These are phyloP conservation scores for Stylonectria norvegica DNA, from an alignment of 2,329 filamentous ascomycete genomes.

Conservation along the genomic window DNA sequence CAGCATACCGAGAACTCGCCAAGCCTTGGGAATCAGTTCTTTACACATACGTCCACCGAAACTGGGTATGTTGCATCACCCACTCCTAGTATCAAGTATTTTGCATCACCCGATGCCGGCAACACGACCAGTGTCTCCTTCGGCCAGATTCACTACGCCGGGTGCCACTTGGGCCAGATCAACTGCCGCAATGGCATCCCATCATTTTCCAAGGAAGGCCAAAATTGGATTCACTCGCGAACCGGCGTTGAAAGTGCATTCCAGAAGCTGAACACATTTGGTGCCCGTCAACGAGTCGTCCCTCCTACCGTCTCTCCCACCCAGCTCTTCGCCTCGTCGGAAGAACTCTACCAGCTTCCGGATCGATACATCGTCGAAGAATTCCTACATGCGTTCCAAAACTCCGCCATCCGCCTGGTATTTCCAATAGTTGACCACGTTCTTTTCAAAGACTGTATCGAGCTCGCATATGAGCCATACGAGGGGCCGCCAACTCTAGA, in stretches of 20 bases:
- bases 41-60: conserved; percentile 6
- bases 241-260: conserved; percentile 15
- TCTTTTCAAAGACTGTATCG: conserved; percentile 45
- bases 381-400: conserved; percentile 20
- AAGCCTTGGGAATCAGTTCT: conserved; percentile 9
- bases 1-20: neutral
- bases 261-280: neutral
- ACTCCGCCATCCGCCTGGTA: conserved; percentile 38
- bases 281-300: neutral
- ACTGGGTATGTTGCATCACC: too few species aligned
- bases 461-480: conserved; percentile 39
- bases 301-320: neutral
- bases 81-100: neutral
- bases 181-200: conserved; percentile 24
- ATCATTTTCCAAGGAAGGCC: conserved; percentile 18
- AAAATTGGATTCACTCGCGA: conserved; percentile 16
- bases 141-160: conserved; percentile 23
- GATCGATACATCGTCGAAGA: conserved; percentile 26
- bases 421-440: conserved; percentile 49
- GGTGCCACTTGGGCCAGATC: conserved; percentile 22
- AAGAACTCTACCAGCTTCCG: conserved; percentile 14
- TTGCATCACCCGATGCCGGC: conserved; percentile 5
- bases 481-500: conserved; percentile 18
- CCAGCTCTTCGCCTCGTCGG: conserved; percentile 2
- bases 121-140: conserved; percentile 15